These are phyloP conservation scores for Omphalea diandra DNA, from an alignment of 441 rosid genomes.

Conservation along the genomic window DNA sequence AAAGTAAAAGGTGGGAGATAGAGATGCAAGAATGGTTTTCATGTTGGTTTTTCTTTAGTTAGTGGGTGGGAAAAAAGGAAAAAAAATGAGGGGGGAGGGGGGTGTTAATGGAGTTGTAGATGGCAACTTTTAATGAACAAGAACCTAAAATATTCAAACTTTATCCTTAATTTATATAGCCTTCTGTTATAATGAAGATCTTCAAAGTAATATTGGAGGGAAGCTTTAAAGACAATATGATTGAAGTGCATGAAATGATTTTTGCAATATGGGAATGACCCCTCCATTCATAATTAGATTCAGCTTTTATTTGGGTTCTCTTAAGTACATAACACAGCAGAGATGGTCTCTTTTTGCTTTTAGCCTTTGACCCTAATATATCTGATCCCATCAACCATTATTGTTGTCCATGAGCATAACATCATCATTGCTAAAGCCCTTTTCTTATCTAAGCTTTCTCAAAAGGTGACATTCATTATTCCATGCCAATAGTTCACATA, in stretches of 20 bases:
- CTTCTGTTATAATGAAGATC: constrained; percentile 30
- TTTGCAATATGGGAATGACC: constrained; percentile 38
- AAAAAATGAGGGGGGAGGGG: constrained; percentile 11
- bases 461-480: constrained; percentile 41
- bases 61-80: too few relatives aligned
- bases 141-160: constrained; percentile 39
- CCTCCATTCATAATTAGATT: constrained; percentile 29
- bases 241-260: constrained; percentile 50
- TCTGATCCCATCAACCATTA: constrained; percentile 33
- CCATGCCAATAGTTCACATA: constrained; percentile 34
- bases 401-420: constrained; percentile 50
- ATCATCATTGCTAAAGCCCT: constrained; percentile 51
- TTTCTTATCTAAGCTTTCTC: constrained; percentile 37
- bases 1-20: constrained; percentile 21
- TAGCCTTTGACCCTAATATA: constrained; percentile 48
- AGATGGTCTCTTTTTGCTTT: constrained; percentile 38
- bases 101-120: constrained; percentile 33
- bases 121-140: constrained; percentile 33
- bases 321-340: constrained; percentile 40
- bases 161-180: constrained; percentile 16
- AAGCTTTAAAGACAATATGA: constrained; percentile 42
- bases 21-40: constrained; percentile 27
- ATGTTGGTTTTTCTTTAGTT: constrained; percentile 17
- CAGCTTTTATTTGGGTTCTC: constrained; percentile 36
- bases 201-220: constrained; percentile 25